Evolutionary conservation across 2,329 filamentous ascomycete species (phyloP).

Genomic region (Sporothrix euskadiensis): DNA sequence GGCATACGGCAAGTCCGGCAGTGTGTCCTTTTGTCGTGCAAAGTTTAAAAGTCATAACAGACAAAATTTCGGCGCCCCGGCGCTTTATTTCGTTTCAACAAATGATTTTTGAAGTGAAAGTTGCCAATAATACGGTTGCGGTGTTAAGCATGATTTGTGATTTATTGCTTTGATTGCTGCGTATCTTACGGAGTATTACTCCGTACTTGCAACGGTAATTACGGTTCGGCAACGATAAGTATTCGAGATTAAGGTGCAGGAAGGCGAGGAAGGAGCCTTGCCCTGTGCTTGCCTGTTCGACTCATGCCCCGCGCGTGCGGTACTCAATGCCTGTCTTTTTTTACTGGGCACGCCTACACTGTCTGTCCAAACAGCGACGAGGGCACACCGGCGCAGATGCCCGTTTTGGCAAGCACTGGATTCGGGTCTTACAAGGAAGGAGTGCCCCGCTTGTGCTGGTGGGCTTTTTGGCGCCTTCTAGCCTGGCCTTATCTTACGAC

Average conservation of each 20-base stretch:
- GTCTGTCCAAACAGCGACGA: not conserved
- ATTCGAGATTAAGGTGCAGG: not conserved
- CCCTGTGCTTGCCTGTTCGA: not conserved
- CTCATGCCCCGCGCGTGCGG: not conserved
- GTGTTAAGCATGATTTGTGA: not conserved
- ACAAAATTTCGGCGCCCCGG: not conserved
- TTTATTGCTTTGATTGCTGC: not conserved
- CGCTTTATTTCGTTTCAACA: not conserved
- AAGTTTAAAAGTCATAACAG: not conserved
- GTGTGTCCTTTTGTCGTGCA: not conserved
- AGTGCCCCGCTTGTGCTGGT: not conserved
- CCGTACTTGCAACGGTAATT: not conserved
- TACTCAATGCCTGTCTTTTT: not conserved
- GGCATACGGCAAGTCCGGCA: not conserved
- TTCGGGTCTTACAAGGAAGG: constrained; percentile 18
- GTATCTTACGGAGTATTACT: no score
- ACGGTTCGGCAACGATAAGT: not conserved
- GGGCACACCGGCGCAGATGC: constrained; percentile 16
- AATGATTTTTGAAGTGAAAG: no score
- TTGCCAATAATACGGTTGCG: not conserved
- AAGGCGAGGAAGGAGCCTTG: not conserved
- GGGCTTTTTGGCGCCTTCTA: constrained; percentile 2
- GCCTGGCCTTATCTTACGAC: not conserved
- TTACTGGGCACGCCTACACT: not conserved
- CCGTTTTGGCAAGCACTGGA: constrained; percentile 19